Evolutionary conservation across 176 grass and related monocot species (phyloP).

Genomic region (Eragrostis nindensis): DNA sequence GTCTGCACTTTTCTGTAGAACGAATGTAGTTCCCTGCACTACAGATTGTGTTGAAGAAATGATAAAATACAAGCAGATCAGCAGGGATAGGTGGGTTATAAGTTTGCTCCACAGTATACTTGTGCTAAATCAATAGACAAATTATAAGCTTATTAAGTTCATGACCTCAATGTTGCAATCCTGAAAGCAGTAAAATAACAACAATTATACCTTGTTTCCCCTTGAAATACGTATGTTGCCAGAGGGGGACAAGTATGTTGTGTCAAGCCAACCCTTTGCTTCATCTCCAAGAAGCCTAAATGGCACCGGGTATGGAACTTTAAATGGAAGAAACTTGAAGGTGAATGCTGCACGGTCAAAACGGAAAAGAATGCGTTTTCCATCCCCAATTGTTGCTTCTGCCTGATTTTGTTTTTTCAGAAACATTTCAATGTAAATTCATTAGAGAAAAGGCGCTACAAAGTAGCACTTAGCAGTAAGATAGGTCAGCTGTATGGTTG

Average conservation of each 20-base stretch:
- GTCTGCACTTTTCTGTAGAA: constrained; percentile 82
- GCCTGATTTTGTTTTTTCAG: constrained; percentile 54
- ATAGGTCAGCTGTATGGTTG: neutral
- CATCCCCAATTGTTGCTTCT: constrained; percentile 76
- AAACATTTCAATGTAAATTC: neutral
- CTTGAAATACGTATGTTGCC: constrained; percentile 94
- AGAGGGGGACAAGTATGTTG: constrained; percentile 76
- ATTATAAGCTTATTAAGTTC: neutral
- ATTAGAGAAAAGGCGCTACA: neutral
- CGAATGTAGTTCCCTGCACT: constrained; percentile 99
- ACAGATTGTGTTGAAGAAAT: constrained; percentile 63
- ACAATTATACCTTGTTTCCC: constrained; percentile 85
- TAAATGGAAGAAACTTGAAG: constrained; percentile 97
- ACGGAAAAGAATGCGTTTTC: constrained; percentile 84
- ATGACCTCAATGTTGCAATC: constrained; percentile 3
- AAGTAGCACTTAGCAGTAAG: constrained; percentile 15
- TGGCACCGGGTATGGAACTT: constrained; percentile 96
- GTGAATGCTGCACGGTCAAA: constrained; percentile 90
- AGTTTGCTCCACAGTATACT: neutral
- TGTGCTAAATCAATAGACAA: neutral
- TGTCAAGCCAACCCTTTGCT: constrained; percentile 98
- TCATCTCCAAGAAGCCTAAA: constrained; percentile 95
- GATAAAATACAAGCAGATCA: constrained; percentile 40
- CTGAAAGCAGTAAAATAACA: constrained; percentile 18
- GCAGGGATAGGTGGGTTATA: constrained; percentile 1